Evolutionary conservation across 148 eudicot species (phyloP), one percentile per base, ranked within the genome.

Genomic region (Heliosperma pusillum): DNA sequence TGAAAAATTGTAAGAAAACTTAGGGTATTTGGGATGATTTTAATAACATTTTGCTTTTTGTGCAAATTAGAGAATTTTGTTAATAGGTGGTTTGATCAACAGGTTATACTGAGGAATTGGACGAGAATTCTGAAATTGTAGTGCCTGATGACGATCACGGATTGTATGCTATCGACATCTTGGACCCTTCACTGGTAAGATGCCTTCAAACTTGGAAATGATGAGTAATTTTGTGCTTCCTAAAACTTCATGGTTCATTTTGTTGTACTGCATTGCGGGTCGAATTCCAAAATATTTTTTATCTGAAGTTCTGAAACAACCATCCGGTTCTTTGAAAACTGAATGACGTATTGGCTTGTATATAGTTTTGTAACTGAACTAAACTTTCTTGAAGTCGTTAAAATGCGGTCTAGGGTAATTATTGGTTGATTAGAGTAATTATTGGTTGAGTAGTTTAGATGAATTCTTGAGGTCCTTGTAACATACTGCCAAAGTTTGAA

Each of bases 61-160:
- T n/a, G 66, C 7, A 26, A 13, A 69, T 69, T 45, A 47, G 30
- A 21, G 30, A 24, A 33, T 4, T 36, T 17, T 69, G 56, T 47
- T 69, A 22, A 69, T 27, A 50, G 2, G 60, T 24, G 73, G 25
- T 72, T 65, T 30, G 33, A 22, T 77, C 58, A 74, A 75, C 86
- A 93, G 98, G 98, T 69, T 93, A 93, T 79, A 87, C 97, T 6
- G 93, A 90, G 79, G 78, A 82, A 77, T 68, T 91, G 86, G 97
- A 94, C 74, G 83, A 84, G 11, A 78, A 81, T 73, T 83, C 82
- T 30, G 97, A 90, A 80, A 82, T 94, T 33, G 78, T 86, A 69
- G 93, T 94, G 75, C 98, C 98, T 50, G 86, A 90, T 68, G 98
- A 90, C 83, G 98, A 91, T 82, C 81, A 86, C 81, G 97, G 98